Evolutionary conservation across 2,329 filamentous ascomycete genomes (phyloP).

Genomic region (Ascochyta rabiei): DNA sequence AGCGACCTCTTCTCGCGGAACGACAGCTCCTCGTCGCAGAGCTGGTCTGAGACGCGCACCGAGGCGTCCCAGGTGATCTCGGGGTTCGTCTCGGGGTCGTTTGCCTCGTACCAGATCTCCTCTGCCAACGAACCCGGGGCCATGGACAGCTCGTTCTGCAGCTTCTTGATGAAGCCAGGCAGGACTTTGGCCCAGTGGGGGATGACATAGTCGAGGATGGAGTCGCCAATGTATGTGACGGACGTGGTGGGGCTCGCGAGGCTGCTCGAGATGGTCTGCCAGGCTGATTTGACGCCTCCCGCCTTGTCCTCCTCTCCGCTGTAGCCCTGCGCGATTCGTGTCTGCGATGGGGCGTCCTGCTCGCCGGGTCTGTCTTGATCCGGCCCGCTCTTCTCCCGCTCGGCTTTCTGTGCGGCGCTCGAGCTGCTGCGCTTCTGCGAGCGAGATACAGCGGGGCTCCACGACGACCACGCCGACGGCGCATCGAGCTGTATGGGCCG

Average conservation of each 20-base stretch:
- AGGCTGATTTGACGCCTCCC: conserved; percentile 31
- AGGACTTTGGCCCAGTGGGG: conserved; percentile 82
- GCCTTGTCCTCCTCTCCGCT: conserved; percentile 27
- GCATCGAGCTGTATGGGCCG: conserved; percentile 39
- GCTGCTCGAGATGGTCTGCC: conserved; percentile 42
- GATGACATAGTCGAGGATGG: conserved; percentile 72
- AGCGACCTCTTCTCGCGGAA: conserved; percentile 73
- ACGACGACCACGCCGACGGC: conserved; percentile 31
- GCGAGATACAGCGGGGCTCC: conserved; percentile 10
- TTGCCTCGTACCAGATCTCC: conserved; percentile 91
- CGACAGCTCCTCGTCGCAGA: conserved; percentile 82
- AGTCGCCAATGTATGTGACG: conserved; percentile 52
- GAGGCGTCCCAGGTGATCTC: conserved; percentile 83
- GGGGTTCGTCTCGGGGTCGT: conserved; percentile 80
- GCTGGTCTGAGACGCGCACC: conserved; percentile 79
- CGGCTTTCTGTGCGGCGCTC: conserved; percentile 25
- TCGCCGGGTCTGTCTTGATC: conserved; percentile 28
- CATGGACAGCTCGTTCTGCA: conserved; percentile 87
- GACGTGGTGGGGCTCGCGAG: conserved; percentile 38
- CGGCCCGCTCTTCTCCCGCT: conserved; percentile 22
- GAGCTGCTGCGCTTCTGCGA: conserved; percentile 23
- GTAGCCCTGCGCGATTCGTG: conserved; percentile 36
- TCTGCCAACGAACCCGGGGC: conserved; percentile 85
- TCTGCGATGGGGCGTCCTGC: conserved; percentile 44
- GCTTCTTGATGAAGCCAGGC: conserved; percentile 77